phyloP scores from a whole-genome alignment of 2,329 filamentous ascomycete genomes.

The Fusarium stilboides region DNA sequence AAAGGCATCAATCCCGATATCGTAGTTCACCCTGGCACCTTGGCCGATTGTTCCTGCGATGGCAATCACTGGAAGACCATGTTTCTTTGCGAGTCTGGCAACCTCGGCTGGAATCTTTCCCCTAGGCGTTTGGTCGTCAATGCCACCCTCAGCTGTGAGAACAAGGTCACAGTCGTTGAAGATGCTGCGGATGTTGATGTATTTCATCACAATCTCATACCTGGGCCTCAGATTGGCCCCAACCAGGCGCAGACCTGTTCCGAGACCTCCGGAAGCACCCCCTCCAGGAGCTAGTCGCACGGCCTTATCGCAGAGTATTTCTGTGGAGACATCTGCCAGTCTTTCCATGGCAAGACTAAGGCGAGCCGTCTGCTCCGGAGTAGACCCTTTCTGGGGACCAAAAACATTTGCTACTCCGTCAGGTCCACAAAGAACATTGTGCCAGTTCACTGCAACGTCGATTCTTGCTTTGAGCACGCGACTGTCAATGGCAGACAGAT shows the following conservation, averaged over 20 bases:
- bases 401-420: conserved; percentile 66
- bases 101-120: conserved; percentile 70
- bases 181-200: conserved; percentile 63
- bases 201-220: conserved; percentile 66
- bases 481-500: conserved; percentile 57
- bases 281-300: conserved; percentile 60
- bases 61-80: conserved; percentile 61
- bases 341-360: conserved; percentile 61
- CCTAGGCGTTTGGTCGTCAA: conserved; percentile 66
- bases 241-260: conserved; percentile 64
- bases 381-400: conserved; percentile 67
- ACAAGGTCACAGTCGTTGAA: conserved; percentile 66
- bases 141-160: conserved; percentile 67
- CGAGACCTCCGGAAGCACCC: conserved; percentile 67
- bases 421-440: conserved; percentile 66
- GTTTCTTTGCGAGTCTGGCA: conserved; percentile 62
- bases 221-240: conserved; percentile 63
- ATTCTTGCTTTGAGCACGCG: conserved; percentile 53
- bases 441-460: conserved; percentile 67
- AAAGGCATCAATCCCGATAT: conserved; percentile 54
- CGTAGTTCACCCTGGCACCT: conserved; percentile 54
- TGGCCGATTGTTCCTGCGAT: conserved; percentile 57
- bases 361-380: conserved; percentile 57
- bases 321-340: conserved; percentile 56
- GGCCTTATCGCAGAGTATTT: conserved; percentile 53